Percentiles rank a stretch among this genome's conserved stretches.
Evolutionary conservation across 2,329 filamentous ascomycete genomes (phyloP).

Genomic region (Aspergillus terreus): DNA sequence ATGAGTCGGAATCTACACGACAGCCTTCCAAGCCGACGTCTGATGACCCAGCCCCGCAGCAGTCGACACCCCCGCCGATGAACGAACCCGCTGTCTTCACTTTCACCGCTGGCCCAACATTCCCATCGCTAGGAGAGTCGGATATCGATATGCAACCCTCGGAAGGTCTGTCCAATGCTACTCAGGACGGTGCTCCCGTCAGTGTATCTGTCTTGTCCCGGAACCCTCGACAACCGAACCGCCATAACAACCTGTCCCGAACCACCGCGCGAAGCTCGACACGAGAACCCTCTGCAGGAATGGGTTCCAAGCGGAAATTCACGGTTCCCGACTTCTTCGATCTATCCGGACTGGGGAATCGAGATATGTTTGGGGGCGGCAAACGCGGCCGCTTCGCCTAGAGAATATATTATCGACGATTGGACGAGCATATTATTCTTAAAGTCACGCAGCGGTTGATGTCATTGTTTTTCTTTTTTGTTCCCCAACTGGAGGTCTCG

Average conservation of each 20-base stretch:
- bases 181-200: slow-evolving; percentile 34
- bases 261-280: slow-evolving; percentile 34
- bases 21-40: slow-evolving; percentile 28
- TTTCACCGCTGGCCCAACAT: slow-evolving; percentile 41
- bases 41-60: slow-evolving; percentile 23
- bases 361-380: slow-evolving; percentile 43
- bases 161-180: slow-evolving; percentile 29
- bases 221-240: slow-evolving; percentile 36
- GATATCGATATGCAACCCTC: slow-evolving; percentile 44
- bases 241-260: slow-evolving; percentile 36
- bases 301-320: slow-evolving; percentile 48
- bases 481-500: slow-evolving; percentile 12
- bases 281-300: slow-evolving; percentile 35
- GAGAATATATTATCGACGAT: slow-evolving; percentile 28
- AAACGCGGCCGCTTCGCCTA: slow-evolving; percentile 47
- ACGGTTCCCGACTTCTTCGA: slow-evolving; percentile 49
- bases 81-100: slow-evolving; percentile 39
- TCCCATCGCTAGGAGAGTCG: slow-evolving; percentile 32
- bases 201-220: slow-evolving; percentile 43
- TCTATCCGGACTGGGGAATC: slow-evolving; percentile 42
- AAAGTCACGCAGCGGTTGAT: slow-evolving; percentile 30
- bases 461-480: slow-evolving; percentile 15
- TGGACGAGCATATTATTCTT: slow-evolving; percentile 31
- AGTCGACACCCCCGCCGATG: slow-evolving; percentile 15
- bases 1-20: slow-evolving; percentile 23